Base-by-base conservation (phyloP, 2,329 filamentous ascomycete species). In the Fusarium brevicatenulatum region DNA sequence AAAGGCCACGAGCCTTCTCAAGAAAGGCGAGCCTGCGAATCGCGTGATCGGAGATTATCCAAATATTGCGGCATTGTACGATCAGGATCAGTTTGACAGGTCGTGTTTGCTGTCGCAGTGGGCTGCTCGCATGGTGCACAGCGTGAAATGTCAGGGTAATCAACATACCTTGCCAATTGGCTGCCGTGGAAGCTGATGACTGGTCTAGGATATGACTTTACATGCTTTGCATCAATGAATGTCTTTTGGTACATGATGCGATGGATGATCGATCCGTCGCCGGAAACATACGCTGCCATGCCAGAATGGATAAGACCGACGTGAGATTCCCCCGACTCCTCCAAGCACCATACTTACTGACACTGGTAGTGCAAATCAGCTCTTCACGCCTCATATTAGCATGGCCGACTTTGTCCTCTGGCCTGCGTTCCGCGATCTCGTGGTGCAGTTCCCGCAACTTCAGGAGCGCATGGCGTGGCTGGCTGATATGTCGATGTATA, bases 391-490 rank as follows among this genome's bases (percentile, higher is more conserved):
- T 1, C 68, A 71, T 1, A 72, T 71, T 0, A 69, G 36, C 2
- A 72, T 69, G 52, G 63, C 64, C 1, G 68, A 71, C 5, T 71
- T 71, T 7, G 28, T 56, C 4, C 46, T 71, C 11, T 71, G 68
- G 68, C 68, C 68, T 15, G 36, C 16, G 0, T 63, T 70, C 1
- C 68, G 68, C 2, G 54, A 70, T 7, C 68, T 71, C 2, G 54
- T 70, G 1, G 61, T 71, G 2, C 68, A 70, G 9, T 52, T 63
- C 3, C 68, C 68, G 1, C 46, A 61, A 3, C 47, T 70, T 16
- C 68, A 70, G n/a, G 68, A 71, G 28, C 68, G 54, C 4, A 71
- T 71, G 68, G 62, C 32, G 2, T 71, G 68, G 68, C 8, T 71
- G 0, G 64, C 57, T 0, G 55, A 71, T 7, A 57, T 71, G 52